A percentile compares a stretch with the other conserved stretches of the same genome.
Evolutionary conservation across 2,329 filamentous ascomycete genomes (phyloP).

Genomic region (Ilyonectria sp.): DNA sequence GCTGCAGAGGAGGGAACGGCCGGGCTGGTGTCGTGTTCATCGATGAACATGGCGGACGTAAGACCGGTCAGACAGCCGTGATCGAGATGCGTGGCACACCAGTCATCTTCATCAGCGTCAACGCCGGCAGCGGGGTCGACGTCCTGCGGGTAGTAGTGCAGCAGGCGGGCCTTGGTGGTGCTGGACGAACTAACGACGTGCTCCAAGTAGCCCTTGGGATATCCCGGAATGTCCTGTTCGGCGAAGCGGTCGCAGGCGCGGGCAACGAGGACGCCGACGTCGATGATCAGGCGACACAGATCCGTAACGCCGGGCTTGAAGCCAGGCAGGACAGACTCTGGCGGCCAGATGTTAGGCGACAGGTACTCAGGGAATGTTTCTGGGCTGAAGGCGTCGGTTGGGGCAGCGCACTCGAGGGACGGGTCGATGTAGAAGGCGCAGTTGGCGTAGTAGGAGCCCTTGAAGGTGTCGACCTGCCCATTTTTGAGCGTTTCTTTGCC

Average conservation of each 20-base stretch:
- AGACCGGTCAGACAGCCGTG: slow-evolving; percentile 95
- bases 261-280: slow-evolving; percentile 90
- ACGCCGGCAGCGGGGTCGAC: slow-evolving; percentile 54
- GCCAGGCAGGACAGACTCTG: slow-evolving; percentile 76
- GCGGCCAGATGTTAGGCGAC: slow-evolving; percentile 91
- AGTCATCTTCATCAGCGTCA: slow-evolving; percentile 80
- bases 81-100: slow-evolving; percentile 93
- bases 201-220: slow-evolving; percentile 85
- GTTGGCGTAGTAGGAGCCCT: slow-evolving; percentile 89
- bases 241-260: slow-evolving; percentile 92
- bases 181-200: slow-evolving; percentile 87
- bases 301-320: slow-evolving; percentile 82
- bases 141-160: slow-evolving; percentile 90
- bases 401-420: slow-evolving; percentile 72
- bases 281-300: slow-evolving; percentile 88
- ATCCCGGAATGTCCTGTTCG: slow-evolving; percentile 81
- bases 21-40: slow-evolving; percentile 71
- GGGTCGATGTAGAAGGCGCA: slow-evolving; percentile 83
- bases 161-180: slow-evolving; percentile 89
- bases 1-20: slow-evolving; percentile 48
- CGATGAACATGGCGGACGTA: slow-evolving; percentile 96
- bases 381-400: slow-evolving; percentile 70
- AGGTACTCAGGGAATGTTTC: slow-evolving; percentile 89
- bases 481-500: slow-evolving; percentile 87
- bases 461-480: slow-evolving; percentile 83